Conservation (phyloP, 805 yeast genomes). For the Grigorovia yakushimaensis region DNA sequence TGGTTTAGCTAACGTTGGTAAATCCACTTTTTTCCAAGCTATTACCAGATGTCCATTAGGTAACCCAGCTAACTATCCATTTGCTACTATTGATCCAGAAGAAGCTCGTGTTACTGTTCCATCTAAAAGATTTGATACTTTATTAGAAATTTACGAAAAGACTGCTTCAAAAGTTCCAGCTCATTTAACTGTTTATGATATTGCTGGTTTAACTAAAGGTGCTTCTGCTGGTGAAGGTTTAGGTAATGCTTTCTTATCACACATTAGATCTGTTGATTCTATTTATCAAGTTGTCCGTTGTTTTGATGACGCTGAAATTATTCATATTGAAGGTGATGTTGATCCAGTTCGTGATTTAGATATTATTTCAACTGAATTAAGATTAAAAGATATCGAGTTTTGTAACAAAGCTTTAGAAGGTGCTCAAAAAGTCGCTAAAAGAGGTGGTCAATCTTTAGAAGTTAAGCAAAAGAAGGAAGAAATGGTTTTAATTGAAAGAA, state of each 20-base stretch:
- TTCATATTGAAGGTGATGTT: slow-evolving; percentile 94
- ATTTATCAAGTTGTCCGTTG: slow-evolving; percentile 96
- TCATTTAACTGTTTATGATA: slow-evolving; percentile 84
- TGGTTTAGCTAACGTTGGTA: slow-evolving; percentile 75
- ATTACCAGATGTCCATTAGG: slow-evolving; percentile 61
- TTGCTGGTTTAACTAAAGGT: slow-evolving; percentile 96
- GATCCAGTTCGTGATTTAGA: slow-evolving; percentile 92
- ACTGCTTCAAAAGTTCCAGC: slow-evolving; percentile 89
- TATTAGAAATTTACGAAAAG: slow-evolving; percentile 62
- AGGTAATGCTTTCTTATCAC: slow-evolving; percentile 94
- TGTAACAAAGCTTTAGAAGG: slow-evolving; percentile 74
- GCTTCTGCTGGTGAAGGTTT: slow-evolving; percentile 96
- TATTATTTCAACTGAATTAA: slow-evolving; percentile 81
- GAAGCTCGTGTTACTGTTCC: slow-evolving; percentile 95
- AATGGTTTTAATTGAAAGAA: slow-evolving; percentile 59
- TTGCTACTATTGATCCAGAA: slow-evolving; percentile 91
- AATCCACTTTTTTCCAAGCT: slow-evolving; percentile 73
- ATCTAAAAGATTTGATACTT: slow-evolving; percentile 73
- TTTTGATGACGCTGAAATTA: slow-evolving; percentile 95
- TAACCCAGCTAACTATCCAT: slow-evolving; percentile 73
- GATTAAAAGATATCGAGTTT: slow-evolving; percentile 94
- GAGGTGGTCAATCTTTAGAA: slow-evolving; percentile 85
- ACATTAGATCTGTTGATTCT: slow-evolving; percentile 96
- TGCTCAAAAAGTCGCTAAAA: slow-evolving; percentile 67
- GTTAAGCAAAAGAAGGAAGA: slow-evolving; percentile 84